Evolutionary conservation across 192 early-diverging fungal genomes (phyloP), one percentile per base, ranked within the genome.

Genomic region (Entomortierella chlamydospora): DNA sequence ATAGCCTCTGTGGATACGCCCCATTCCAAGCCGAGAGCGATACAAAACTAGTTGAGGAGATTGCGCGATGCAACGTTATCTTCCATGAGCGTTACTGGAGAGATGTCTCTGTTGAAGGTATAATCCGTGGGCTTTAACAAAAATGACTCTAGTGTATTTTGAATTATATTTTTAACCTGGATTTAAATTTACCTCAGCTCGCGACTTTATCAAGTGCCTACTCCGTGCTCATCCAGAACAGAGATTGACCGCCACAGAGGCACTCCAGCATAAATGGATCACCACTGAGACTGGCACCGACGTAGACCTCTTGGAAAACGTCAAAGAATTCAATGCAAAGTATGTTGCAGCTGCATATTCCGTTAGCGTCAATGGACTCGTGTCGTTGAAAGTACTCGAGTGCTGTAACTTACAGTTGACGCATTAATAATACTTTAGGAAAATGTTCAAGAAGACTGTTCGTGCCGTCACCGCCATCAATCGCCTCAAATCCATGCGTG

Each of bases 181-280:
- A 56, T 15, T 54, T 53, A 34, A 20, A 25, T 30, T 31, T 29
- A 43, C 29, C 33, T 28, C 12, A 93, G 95, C 95, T 25, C 92
- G 93, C 80, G 89, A 93, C 61, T 95, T 95, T 62, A 95, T 96
- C 73, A 83, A 83, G 26, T 74, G 77, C 30, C 68, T 93, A 15
- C 81, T 95, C 22, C 66, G 83, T 25, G 83, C 94, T 15, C 87
- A 96, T 82, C 93, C 93, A 3, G 52, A 66, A 13, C 82, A 89
- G 51, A 93, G 96, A 54, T 82, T 92, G 77, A 95, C 95, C 3
- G 93, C 92, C 23, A 84, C 83, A 4, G 86, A 97, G 73, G 95
- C 96, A 10, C 84, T 98, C 50, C 69, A 86, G 25, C 95, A 99
- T 84, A 91, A 87, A 22, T 99, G 95, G 95, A 87, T 96, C 67